phyloP scores from a whole-genome alignment of 2,329 filamentous ascomycete species.

The Herpotrichia juniperi region DNA sequence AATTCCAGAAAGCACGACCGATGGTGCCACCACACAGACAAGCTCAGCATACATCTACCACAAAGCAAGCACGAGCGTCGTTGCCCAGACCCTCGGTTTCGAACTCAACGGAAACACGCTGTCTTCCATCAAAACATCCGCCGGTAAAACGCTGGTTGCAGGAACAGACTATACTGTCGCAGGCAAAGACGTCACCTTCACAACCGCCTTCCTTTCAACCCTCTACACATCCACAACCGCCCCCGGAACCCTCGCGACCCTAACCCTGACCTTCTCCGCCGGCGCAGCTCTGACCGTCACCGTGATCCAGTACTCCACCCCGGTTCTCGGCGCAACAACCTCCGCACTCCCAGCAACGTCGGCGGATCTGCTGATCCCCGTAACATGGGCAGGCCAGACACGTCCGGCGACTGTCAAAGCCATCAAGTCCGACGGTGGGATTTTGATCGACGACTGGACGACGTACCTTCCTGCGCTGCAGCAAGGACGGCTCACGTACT shows the following conservation, averaged over 20 bases:
- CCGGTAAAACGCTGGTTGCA: conserved; percentile 42
- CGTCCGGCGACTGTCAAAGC: conserved; percentile 60
- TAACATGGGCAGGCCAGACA: conserved; percentile 59
- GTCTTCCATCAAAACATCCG: conserved; percentile 40
- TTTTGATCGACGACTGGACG: conserved; percentile 64
- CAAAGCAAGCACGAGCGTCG: conserved; percentile 52
- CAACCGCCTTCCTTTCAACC: conserved; percentile 52
- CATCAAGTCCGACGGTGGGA: conserved; percentile 54
- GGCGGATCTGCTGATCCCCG: conserved; percentile 55
- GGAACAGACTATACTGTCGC: conserved; percentile 57
- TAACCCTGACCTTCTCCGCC: conserved; percentile 60
- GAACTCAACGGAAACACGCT: conserved; percentile 62
- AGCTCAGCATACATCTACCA: conserved; percentile 64
- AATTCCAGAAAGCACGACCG: conserved; percentile 59
- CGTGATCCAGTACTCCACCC: conserved; percentile 60
- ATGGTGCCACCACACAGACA: conserved; percentile 54
- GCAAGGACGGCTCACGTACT: conserved; percentile 55
- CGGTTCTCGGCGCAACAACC: conserved; percentile 40
- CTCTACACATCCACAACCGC: conserved; percentile 50
- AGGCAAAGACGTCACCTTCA: conserved; percentile 54
- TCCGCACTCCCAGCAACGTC: conserved; percentile 42
- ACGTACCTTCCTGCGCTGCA: conserved; percentile 59
- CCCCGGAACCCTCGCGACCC: conserved; percentile 56
- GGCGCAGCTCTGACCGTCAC: conserved; percentile 56
- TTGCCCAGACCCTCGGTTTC: conserved; percentile 55